These are phyloP conservation scores for Fusarium denticulatum DNA, from an alignment of 2,329 filamentous ascomycete species.

Conservation along the genomic window DNA sequence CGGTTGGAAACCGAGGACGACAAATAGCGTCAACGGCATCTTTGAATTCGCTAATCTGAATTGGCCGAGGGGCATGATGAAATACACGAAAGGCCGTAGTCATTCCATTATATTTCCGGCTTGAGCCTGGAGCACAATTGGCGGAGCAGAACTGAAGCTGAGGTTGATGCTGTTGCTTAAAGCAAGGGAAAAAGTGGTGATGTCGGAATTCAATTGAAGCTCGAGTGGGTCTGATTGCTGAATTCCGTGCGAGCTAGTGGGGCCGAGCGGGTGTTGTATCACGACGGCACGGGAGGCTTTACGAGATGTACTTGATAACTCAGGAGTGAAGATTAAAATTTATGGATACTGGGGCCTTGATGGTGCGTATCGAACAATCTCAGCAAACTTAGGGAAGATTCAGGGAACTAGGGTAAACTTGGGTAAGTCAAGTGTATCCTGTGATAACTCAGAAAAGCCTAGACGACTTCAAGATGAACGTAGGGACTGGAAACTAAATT, in stretches of 20 bases:
- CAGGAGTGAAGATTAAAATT: neutral
- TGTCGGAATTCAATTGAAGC: constrained; percentile 25
- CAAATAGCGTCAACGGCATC: constrained; percentile 62
- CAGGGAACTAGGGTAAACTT: neutral
- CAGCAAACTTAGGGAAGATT: neutral
- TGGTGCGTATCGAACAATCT: rapidly evolving
- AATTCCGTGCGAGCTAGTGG: constrained; percentile 24
- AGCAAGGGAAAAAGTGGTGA: constrained; percentile 18
- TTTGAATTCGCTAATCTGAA: constrained; percentile 51
- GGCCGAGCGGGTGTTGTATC: neutral
- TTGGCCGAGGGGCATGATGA: constrained; percentile 52
- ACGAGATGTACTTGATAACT: neutral
- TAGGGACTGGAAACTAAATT: neutral
- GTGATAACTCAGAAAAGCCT: neutral
- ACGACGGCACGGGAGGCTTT: neutral
- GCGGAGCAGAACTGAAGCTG: neutral
- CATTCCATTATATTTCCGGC: constrained; percentile 49
- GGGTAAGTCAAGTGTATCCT: rapidly evolving
- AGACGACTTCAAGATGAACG: neutral
- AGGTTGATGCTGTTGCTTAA: neutral
- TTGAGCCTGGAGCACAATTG: constrained; percentile 28
- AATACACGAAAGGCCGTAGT: constrained; percentile 46
- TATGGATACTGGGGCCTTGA: neutral
- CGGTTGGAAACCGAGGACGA: constrained; percentile 59
- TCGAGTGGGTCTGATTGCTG: constrained; percentile 8